Evolutionary conservation across 352 stramenopile genomes (phyloP).

Genomic region (Phytopythium ostracodes): DNA sequence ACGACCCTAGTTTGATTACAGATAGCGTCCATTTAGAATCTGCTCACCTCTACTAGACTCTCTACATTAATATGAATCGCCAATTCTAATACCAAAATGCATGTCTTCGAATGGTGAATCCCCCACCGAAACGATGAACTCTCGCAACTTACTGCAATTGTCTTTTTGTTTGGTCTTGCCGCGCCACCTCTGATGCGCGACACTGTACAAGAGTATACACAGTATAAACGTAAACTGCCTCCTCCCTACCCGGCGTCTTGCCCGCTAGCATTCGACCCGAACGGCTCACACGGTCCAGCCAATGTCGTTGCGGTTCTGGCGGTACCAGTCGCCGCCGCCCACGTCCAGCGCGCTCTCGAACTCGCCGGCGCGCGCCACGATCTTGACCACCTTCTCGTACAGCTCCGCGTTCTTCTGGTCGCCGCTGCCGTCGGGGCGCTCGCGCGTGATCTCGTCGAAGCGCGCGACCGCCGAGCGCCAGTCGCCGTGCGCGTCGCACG

Average conservation of each 20-base stretch:
- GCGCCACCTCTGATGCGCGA: no score
- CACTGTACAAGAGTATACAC: no score
- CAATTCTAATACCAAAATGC: no score
- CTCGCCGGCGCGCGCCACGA: conserved; percentile 77
- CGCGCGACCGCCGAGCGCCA: conserved; percentile 73
- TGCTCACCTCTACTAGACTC: no score
- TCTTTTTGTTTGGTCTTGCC: no score
- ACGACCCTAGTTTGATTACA: not conserved
- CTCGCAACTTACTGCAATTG: no score
- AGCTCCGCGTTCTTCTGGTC: conserved; percentile 52
- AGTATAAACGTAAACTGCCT: not conserved
- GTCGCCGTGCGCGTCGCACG: conserved; percentile 59
- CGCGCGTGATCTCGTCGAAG: conserved; percentile 66
- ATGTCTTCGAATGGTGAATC: no score
- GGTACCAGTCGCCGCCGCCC: conserved; percentile 82
- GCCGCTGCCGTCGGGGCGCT: conserved; percentile 31
- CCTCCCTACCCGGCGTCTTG: not conserved
- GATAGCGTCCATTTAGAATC: no score
- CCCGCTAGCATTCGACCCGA: no score
- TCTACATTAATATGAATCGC: not conserved
- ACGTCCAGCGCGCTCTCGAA: conserved; percentile 84
- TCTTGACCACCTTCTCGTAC: conserved; percentile 81
- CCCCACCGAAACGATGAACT: no score
- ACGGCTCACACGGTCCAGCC: conserved; percentile 31
- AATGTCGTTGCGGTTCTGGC: conserved; percentile 67